phyloP scores from a whole-genome alignment of 2,329 filamentous ascomycete genomes.

The Magnaporthiopsis incrustans region DNA sequence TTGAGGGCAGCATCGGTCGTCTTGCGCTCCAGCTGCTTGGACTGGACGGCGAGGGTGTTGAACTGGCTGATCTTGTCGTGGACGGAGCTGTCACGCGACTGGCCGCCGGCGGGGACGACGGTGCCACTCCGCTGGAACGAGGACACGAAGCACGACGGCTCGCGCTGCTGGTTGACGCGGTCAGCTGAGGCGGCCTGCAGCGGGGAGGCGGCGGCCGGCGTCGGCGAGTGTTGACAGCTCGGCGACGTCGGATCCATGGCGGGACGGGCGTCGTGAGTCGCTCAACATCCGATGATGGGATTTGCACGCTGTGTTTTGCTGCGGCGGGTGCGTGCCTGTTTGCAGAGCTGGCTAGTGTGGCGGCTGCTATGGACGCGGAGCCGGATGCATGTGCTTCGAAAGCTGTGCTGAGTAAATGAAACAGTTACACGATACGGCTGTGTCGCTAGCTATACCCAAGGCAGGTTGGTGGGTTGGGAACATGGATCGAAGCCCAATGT shows the following conservation, averaged over 20 bases:
- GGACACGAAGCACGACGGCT: constrained; percentile 27
- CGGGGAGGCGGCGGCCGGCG: constrained; percentile 24
- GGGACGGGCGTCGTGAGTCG: not conserved
- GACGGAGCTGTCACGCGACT: constrained; percentile 51
- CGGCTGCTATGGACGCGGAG: not conserved
- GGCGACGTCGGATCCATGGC: constrained; percentile 2
- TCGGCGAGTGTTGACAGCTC: constrained; percentile 1
- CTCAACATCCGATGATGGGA: not conserved
- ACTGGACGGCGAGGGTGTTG: constrained; percentile 55
- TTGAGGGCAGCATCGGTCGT: constrained; percentile 58
- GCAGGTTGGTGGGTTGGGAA: not conserved
- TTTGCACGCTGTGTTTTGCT: not conserved
- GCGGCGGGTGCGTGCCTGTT: not conserved
- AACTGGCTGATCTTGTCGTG: constrained; percentile 65
- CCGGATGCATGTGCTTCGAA: not conserved
- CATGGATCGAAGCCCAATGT: not conserved
- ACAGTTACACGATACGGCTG: not conserved
- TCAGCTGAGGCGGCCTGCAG: constrained; percentile 56
- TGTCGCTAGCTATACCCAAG: not conserved
- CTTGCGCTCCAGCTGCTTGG: constrained; percentile 55
- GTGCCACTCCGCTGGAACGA: constrained; percentile 18
- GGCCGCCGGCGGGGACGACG: constrained; percentile 26
- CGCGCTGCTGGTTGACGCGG: constrained; percentile 45
- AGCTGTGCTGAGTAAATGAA: not conserved
- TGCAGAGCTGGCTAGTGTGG: not conserved